Evolutionary conservation across 148 eudicot genomes (phyloP).

Genomic region (Chenopodium suecicum): DNA sequence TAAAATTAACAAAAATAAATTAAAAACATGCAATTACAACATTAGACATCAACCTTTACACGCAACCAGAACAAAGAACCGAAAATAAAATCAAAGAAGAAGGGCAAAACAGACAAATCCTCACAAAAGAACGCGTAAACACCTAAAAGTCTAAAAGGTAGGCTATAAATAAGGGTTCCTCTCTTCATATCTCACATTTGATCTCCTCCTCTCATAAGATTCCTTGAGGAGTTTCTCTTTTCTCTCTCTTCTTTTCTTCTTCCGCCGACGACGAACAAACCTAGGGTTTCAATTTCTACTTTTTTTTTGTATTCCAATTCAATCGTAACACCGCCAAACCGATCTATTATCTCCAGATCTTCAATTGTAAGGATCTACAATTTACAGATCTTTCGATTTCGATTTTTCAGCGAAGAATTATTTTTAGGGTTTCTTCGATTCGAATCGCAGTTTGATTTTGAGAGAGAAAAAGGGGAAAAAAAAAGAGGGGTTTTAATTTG

Average conservation of each 20-base stretch:
- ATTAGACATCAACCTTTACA: no score
- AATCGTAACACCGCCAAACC: not conserved
- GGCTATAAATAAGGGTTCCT: slow-evolving; percentile 23
- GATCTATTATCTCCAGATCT: not conserved
- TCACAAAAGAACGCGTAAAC: slow-evolving; percentile 12
- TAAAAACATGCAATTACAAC: no score
- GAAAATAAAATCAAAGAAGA: not conserved
- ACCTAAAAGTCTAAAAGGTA: not conserved
- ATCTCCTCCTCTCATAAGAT: not conserved
- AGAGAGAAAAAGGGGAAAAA: not conserved
- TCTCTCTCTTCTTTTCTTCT: not conserved
- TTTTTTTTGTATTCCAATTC: no score
- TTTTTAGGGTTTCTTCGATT: slow-evolving; percentile 7
- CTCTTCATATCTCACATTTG: not conserved
- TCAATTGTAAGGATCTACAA: not conserved
- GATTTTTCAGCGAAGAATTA: no score
- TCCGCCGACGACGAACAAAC: not conserved
- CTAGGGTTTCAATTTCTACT: slow-evolving; percentile 23
- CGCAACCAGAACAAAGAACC: no score
- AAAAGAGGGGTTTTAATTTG: not conserved
- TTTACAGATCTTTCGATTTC: not conserved
- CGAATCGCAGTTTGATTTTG: not conserved
- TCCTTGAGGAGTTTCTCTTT: slow-evolving; percentile 1
- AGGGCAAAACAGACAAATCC: slow-evolving; percentile 17
- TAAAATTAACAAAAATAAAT: no score